Conservation (phyloP, 2,329 filamentous ascomycete genomes). For the Penicillium verrucosum region DNA sequence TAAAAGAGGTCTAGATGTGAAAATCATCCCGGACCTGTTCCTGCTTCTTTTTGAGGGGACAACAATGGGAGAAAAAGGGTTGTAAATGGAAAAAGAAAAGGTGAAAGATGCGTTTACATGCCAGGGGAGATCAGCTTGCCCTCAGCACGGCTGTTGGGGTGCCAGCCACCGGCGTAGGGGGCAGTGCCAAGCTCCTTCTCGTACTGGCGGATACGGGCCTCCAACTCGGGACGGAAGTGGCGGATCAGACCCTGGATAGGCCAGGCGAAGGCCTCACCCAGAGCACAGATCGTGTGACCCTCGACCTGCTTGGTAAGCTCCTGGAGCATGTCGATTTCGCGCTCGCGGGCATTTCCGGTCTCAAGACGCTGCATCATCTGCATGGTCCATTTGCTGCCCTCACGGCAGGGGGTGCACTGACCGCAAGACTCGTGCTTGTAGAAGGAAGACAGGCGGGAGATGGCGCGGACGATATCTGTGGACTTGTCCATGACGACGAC, state of each 20-base stretch:
- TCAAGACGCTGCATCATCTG: constrained; percentile 98
- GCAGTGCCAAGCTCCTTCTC: constrained; percentile 68
- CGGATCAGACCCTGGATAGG: constrained; percentile 96
- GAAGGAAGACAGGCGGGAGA: constrained; percentile 89
- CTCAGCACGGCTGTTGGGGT: constrained; percentile 68
- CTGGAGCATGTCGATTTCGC: constrained; percentile 99
- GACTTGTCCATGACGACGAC: constrained; percentile 99
- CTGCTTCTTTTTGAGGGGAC: constrained; percentile 20
- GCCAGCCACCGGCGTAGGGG: constrained; percentile 84
- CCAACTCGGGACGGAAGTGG: constrained; percentile 94
- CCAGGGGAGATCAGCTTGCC: constrained; percentile 85
- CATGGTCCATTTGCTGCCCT: constrained; percentile 98
- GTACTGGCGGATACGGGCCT: constrained; percentile 83
- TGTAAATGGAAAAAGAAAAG: constrained; percentile 1
- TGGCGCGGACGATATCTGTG: constrained; percentile 90
- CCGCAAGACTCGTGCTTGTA: constrained; percentile 98
- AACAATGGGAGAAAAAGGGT: constrained; percentile 8
- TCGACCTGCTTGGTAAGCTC: constrained; percentile 99
- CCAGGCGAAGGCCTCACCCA: constrained; percentile 98
- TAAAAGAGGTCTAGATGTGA: constrained; percentile 20
- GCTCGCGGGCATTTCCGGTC: constrained; percentile 78
- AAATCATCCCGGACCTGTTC: constrained; percentile 15
- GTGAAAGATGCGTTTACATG: constrained; percentile 61
- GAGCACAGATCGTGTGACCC: constrained; percentile 96
- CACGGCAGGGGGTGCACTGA: constrained; percentile 98